Evolutionary conservation across 2,329 filamentous ascomycete species (phyloP), one percentile per base, ranked within the genome.

Genomic region (Zelopaecilomyces penicillatus): DNA sequence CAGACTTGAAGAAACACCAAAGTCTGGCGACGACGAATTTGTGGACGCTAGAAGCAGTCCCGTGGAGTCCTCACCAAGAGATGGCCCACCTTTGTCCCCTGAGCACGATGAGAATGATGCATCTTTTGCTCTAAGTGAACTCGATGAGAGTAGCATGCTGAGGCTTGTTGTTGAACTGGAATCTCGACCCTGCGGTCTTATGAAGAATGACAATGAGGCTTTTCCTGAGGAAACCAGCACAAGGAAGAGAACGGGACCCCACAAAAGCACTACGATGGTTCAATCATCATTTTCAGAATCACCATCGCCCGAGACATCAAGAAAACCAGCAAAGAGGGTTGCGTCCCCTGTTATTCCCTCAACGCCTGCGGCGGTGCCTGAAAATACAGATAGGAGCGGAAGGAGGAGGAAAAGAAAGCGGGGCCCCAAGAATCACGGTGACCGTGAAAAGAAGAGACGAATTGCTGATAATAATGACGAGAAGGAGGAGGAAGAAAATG

Each of bases 131-230:
- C 52, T 68, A 42, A 70, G 65, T 45, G 67, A 71, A 35, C 65
- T 59, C 5, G 73, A 73, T 39, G 72, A 76, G 46, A 64, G 61
- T 31, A 71, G 70, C 51, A 65, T 75, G 54, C 58, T 72, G 40
- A 65, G 68, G 41, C 61, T 78, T 5, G 66, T 71, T 3, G 66
- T 70, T n/a, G 72, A 76, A 50, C 57, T 76, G 6, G 74, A 75
- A 50, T 64, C 68, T 28, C 63, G 60, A 26, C 63, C 60, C 40
- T 61, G 61, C 47, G 41, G 42, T 38, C 30, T 12, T 28, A 12
- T 36, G 39, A 19, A 11, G 35, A 36, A 7, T 10, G 27, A 36
- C 44, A 19, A 19, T 19, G 19, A 19, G 19, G 19, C 19, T 3
- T 3, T 19, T 19, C 19, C 19, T 19, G 19, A 19, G 19, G 19